Percentiles rank a stretch among this genome's conserved stretches.
These are phyloP conservation scores for Flaveria robusta DNA, from an alignment of 129 eudicot genomes.

Conservation along the genomic window DNA sequence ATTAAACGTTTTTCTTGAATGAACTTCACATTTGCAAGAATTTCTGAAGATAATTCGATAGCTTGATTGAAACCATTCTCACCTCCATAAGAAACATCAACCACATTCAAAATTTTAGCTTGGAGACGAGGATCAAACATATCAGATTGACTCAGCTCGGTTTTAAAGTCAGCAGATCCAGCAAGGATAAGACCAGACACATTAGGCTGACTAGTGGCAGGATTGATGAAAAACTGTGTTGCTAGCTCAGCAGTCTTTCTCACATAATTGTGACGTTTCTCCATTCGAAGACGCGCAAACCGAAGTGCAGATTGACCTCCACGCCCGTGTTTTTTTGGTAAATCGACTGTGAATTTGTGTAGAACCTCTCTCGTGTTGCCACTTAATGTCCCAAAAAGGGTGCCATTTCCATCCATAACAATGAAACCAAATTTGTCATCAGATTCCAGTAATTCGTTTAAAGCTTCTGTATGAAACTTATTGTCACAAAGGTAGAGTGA, in stretches of 20 bases:
- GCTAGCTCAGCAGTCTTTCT: slow-evolving; percentile 17
- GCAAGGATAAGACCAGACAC: slow-evolving; percentile 51
- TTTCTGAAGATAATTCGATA: slow-evolving; percentile 43
- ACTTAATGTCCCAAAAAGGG: slow-evolving; percentile 49
- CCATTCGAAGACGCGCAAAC: slow-evolving; percentile 50
- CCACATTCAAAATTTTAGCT: slow-evolving; percentile 45
- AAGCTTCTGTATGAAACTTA: slow-evolving; percentile 12
- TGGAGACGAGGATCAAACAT: slow-evolving; percentile 50
- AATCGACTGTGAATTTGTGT: slow-evolving; percentile 48
- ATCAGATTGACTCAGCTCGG: slow-evolving; percentile 51
- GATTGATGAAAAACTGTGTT: slow-evolving; percentile 31
- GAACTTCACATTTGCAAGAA: slow-evolving; percentile 46
- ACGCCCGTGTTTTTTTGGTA: slow-evolving; percentile 51
- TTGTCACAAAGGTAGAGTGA: slow-evolving; percentile 44
- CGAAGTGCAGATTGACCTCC: slow-evolving; percentile 51
- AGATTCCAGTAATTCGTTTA: slow-evolving; percentile 3
- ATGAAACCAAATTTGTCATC: slow-evolving; percentile 22
- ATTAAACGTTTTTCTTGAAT: slow-evolving; percentile 44
- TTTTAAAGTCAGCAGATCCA: slow-evolving; percentile 47
- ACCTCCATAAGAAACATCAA: slow-evolving; percentile 50
- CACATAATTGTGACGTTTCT: slow-evolving; percentile 38
- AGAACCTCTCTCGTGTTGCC: slow-evolving; percentile 44
- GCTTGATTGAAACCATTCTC: slow-evolving; percentile 33
- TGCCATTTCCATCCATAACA: slow-evolving; percentile 51
- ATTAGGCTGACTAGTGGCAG: slow-evolving; percentile 48